Evolutionary conservation across 2,329 filamentous ascomycete genomes (phyloP), one percentile per base, ranked within the genome.

Genomic region (Ciborinia camelliae): DNA sequence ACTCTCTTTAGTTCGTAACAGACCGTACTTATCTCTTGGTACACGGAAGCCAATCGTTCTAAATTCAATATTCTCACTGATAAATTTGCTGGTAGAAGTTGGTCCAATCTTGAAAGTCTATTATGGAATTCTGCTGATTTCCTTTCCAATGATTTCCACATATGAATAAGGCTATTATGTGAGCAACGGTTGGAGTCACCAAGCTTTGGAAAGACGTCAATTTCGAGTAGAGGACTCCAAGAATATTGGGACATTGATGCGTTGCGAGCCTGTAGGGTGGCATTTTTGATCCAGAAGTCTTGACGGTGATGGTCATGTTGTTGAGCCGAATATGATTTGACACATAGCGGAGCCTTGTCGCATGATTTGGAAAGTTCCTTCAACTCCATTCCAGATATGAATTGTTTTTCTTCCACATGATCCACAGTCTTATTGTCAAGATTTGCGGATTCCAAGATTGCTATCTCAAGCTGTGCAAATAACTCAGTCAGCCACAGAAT

Each of bases 121-220:
- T n/a, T 4, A 37, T 23, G 0, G 1, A 10, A 9, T 0, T 7
- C 9, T 15, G 4, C 4, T 5, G 10, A 8, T 12, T 23, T 18
- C 8, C 3, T 23, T 43, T 15, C 0, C 6, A 43, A 18, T 0
- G 10, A 14, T 28, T 12, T n/a, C n/a, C n/a, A n/a, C 10, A 7
- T 6, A 18, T 45, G 18, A 23, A 30, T 23, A 1, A 7, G 41
- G 1, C 2, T n/a, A 0, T 45, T 30, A 1, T 9, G 18, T 15
- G 14, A 0, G 10, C 53, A 6, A 9, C 41, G 7, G 0, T 15
- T 32, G 6, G 0, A 6, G 53, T 10, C 23, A 4, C 12, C 6
- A 3, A 1, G n/a, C 20, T 5, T 1, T 2, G 10, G 20, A 18
- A 23, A 45, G 15, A 32, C 3, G 3, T 57, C 26, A 23, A 57